A percentile compares a stretch with the other conserved stretches of the same genome.
Conservation (phyloP, 208 protist genomes). For the Vickermania ingenoplastis region DNA sequence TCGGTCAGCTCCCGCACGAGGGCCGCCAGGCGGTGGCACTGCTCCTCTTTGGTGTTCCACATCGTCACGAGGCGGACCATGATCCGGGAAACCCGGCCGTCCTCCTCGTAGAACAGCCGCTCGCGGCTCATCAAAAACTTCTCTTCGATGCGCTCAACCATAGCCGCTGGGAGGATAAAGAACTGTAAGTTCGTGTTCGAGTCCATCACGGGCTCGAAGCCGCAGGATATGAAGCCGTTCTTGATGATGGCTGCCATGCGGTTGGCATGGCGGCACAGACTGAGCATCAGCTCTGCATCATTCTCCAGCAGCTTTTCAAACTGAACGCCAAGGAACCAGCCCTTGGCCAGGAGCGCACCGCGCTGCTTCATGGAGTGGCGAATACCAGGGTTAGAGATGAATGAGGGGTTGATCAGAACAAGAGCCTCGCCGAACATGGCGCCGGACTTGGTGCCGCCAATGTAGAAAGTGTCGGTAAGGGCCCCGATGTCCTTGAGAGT, state of each 20-base stretch:
- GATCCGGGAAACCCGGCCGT: slow-evolving; percentile 2
- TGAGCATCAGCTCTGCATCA: slow-evolving; percentile 20
- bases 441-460: too few species aligned
- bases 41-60: slow-evolving; percentile 18
- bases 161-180: slow-evolving; percentile 8
- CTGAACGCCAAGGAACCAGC: slow-evolving; percentile 38
- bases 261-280: slow-evolving; percentile 27
- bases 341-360: slow-evolving; percentile 35
- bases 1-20: too few species aligned
- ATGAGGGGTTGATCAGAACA: slow-evolving; percentile 33
- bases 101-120: slow-evolving; percentile 5
- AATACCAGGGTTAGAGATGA: slow-evolving; percentile 18
- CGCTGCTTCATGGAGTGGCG: slow-evolving; percentile 36
- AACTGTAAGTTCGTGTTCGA: slow-evolving; percentile 32
- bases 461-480: slow-evolving; percentile 27
- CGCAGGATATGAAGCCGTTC: slow-evolving; percentile 21
- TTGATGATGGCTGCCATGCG: slow-evolving; percentile 23
- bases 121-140: slow-evolving; percentile 11
- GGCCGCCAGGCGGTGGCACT: too few species aligned
- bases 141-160: slow-evolving; percentile 7
- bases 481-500: slow-evolving; percentile 25
- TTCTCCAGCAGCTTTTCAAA: slow-evolving; percentile 31
- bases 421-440: too few species aligned
- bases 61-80: slow-evolving; percentile 27
- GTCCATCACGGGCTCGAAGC: slow-evolving; percentile 13